Evolutionary conservation across 129 eudicot genomes (phyloP), one percentile per base, ranked within the genome.

Genomic region (Erigeron canadensis): DNA sequence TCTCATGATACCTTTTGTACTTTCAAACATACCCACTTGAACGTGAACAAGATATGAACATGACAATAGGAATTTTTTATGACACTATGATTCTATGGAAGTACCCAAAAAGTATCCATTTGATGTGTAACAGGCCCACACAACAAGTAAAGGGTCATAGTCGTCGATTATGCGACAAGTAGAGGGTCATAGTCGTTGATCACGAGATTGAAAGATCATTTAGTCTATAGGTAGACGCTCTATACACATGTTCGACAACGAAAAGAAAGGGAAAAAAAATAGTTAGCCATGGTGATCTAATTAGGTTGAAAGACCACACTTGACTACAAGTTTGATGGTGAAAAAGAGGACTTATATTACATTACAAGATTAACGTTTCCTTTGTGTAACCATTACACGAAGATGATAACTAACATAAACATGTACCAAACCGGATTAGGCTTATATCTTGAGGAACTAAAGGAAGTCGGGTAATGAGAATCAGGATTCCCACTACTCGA

Each of bases 401-500:
- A 40, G 19, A 45, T 37, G 28, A 81, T 69, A 19, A 77, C 74
- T 65, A 80, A 61, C 23, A 70, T 15, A 67, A 81, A 69, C 72
- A 70, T 18, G 51, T 45, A 61, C 81, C 77, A 72, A 37, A 78
- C n/a, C 45, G 72, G 81, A 76, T 69, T 13, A 57, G 39, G 10
- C 39, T 50, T 80, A 78, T 65, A 51, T 8, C 51, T 69, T 38
- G 76, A 47, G 50, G 54, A 72, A 45, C 84, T 75, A 73, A 61
- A 85, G 69, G 91, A 87, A 65, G 83, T 22, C 62, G 41, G 21
- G 40, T 65, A 46, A 16, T 59, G 61, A 62, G 81, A 77, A 80
- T 80, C 60, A 39, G 45, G 69, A 81, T 73, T 71, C 71, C 57
- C 81, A 62, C 47, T 77, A 51, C 72, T 76, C 65, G 81, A 69